Evolutionary conservation across 129 eudicot species (phyloP).

Genomic region (Apium graveolens): DNA sequence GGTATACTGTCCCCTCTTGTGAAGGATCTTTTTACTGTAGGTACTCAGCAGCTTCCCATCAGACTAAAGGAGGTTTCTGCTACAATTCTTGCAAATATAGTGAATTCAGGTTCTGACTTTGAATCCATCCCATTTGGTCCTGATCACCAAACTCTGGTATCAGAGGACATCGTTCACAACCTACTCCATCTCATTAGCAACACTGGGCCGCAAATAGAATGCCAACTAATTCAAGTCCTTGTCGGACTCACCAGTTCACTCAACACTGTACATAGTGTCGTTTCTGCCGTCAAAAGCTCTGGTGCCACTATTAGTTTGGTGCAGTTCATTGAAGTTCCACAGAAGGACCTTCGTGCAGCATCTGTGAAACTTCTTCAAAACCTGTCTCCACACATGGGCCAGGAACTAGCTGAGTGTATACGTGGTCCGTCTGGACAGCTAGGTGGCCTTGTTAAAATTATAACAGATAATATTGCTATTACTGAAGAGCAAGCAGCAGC

Average conservation of each 20-base stretch:
- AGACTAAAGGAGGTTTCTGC: conserved; percentile 78
- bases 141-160: conserved; percentile 56
- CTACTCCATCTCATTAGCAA: conserved; percentile 78
- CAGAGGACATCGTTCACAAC: conserved; percentile 68
- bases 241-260: conserved; percentile 77
- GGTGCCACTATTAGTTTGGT: conserved; percentile 88
- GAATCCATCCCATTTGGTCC: conserved; percentile 67
- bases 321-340: conserved; percentile 88
- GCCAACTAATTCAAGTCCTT: conserved; percentile 84
- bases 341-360: conserved; percentile 64
- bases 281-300: conserved; percentile 74
- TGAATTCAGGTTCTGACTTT: conserved; percentile 63
- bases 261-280: conserved; percentile 52
- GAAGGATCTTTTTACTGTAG: conserved; percentile 65
- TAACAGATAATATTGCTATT: conserved; percentile 52
- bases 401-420: conserved; percentile 53
- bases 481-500: conserved; percentile 95
- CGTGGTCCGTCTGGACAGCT: conserved; percentile 81
- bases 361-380: conserved; percentile 67
- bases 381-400: conserved; percentile 68
- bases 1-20: conserved; percentile 88
- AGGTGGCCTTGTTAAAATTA: conserved; percentile 48
- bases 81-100: conserved; percentile 76
- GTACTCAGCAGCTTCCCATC: conserved; percentile 60
- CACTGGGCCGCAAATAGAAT: conserved; percentile 84